Base-by-base conservation (phyloP, 345 rosid species). In the Acer campestre region DNA sequence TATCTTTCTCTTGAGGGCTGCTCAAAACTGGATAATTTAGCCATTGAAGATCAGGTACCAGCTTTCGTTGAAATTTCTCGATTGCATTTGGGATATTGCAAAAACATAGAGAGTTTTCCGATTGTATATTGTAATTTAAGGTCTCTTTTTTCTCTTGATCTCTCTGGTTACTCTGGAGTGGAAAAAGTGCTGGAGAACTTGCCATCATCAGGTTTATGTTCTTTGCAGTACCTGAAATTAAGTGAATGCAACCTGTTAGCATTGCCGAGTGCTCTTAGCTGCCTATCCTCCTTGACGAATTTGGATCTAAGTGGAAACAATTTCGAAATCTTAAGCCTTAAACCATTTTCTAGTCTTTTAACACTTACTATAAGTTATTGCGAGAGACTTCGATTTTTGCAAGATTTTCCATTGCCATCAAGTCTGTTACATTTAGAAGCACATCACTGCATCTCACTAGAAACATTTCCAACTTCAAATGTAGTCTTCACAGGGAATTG, bases 31-130 rank as follows among this genome's bases (percentile, higher is more conserved):
- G 64, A 56, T 16, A 29, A 20, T 25, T 44, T 68, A 40, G 58
- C 77, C 22, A 53, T 78, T 17, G 70, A 64, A 51, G 81, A 55
- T 29, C 4, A 29, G 59, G 35, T 71, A 27, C 70, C 65, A 10
- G 20, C 46, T 3, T 6, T 66, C 27, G 16, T 29, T 29, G 4
- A 29, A 7, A 46, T 65, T 40, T 17, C 22, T 5, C 3, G 6
- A 0, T n/a, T 78, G 77, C 17, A 20, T 23, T 7, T 78, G 31
- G 17, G 27, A 6, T 42, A 78, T 23, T 78, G 77, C 31, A 55
- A 18, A 38, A 72, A 46, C 11, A 40, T 78, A 23, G 23, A 22
- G 51, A 66, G 56, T 56, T 20, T 78, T 16, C 76, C 72, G 6
- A 71, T 23, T 38, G 18, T 11, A 6, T 17, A 12, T 42, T 22